A percentile compares a stretch with the other conserved stretches of the same genome.
Evolutionary conservation across 257 asterid species (phyloP).

Genomic region (Solanum piurae): DNA sequence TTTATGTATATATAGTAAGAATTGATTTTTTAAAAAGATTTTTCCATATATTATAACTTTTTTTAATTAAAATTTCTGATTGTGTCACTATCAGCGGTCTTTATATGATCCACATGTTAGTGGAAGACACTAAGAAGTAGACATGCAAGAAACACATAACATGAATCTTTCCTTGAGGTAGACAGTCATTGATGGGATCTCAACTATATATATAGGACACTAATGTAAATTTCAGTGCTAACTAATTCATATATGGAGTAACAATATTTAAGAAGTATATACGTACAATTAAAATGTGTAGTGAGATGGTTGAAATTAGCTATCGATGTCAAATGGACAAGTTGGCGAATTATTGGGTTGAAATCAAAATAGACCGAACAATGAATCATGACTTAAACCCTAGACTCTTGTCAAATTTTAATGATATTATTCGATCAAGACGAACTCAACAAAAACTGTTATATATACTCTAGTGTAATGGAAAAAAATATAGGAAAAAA

Average conservation of each 20-base stretch:
- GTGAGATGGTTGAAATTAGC: background rate
- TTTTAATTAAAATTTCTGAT: background rate
- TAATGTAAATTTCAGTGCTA: background rate
- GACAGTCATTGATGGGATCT: background rate
- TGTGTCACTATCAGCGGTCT: rapidly evolving
- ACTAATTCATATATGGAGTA: background rate
- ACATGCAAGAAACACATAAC: background rate
- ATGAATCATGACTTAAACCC: background rate
- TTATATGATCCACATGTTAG: background rate
- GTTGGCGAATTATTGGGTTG: background rate
- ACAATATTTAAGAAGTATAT: background rate
- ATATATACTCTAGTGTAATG: background rate
- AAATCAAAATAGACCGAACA: background rate
- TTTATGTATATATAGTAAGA: background rate
- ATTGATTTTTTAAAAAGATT: rapidly evolving
- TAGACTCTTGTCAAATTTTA: background rate
- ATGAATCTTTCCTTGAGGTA: background rate
- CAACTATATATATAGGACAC: background rate
- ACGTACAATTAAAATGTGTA: background rate
- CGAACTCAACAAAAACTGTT: background rate
- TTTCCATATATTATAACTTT: background rate
- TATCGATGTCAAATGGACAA: background rate
- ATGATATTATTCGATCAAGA: background rate
- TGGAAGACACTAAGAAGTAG: background rate
- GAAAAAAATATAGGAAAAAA: background rate